phyloP scores from a whole-genome alignment of 768 basidiomycete species.

The Lyophyllum semitale region DNA sequence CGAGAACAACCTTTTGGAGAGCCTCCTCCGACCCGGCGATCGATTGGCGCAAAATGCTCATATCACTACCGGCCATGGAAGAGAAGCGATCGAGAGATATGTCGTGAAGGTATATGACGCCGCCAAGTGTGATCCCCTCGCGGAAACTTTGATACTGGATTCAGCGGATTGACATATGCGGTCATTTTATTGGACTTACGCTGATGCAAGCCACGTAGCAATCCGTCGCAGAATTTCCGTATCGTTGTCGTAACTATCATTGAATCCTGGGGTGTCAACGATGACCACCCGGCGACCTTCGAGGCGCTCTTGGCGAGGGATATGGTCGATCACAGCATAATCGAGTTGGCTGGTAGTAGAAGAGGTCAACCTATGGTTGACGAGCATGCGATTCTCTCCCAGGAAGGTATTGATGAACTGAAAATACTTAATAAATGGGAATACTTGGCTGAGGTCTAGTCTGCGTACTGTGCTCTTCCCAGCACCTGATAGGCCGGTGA shows the following conservation, averaged over 20 bases:
- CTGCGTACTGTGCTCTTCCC: slow-evolving; percentile 22
- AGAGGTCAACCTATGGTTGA: slow-evolving; percentile 18
- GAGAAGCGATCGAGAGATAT: neutral
- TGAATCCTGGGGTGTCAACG: slow-evolving; percentile 25
- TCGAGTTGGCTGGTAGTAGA: slow-evolving; percentile 21
- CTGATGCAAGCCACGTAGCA: slow-evolving; percentile 22
- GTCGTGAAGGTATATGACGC: slow-evolving; percentile 9
- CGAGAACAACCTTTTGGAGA: neutral
- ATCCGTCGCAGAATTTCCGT: slow-evolving; percentile 20
- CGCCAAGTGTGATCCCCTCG: neutral
- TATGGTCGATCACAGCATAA: slow-evolving; percentile 16
- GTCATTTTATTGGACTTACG: slow-evolving; percentile 6
- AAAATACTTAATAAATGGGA: neutral
- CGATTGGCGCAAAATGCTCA: slow-evolving; percentile 3
- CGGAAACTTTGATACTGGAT: slow-evolving; percentile 21
- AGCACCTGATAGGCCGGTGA: slow-evolving; percentile 21
- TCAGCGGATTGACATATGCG: neutral
- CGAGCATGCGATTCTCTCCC: slow-evolving; percentile 14
- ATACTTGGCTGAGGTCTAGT: neutral
- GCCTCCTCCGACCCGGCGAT: neutral
- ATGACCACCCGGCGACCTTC: slow-evolving; percentile 18
- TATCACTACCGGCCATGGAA: neutral
- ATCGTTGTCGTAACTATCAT: slow-evolving; percentile 22
- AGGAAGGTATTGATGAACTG: slow-evolving; percentile 28
- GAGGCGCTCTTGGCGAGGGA: slow-evolving; percentile 12